Base-by-base conservation (phyloP, 2,329 filamentous ascomycete species). In the Canariomyces notabilis region DNA sequence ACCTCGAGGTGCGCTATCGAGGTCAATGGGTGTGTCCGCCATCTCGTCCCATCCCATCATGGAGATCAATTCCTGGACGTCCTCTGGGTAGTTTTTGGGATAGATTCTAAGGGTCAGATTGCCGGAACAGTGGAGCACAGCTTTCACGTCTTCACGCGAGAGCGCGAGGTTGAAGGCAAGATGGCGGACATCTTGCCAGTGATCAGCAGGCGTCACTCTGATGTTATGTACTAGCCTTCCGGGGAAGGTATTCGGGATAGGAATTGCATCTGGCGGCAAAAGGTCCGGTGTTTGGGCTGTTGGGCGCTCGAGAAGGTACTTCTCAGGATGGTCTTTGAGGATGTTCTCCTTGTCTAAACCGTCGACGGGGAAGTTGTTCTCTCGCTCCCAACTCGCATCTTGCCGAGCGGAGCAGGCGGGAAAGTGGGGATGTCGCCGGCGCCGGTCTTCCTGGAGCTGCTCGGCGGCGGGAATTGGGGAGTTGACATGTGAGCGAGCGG, bases 111-210 rank as follows among this genome's bases (percentile, higher is more conserved):
- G 70, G 19, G 87, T 84, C 57, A 95, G 87, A 5, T 91, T 90
- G 0, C 93, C 89, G 0, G 83, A 37, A 64, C 69, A 62, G 68
- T 64, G 2, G 60, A 54, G 37, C 59, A 64, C 42, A 2, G 56
- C 52, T 2, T 58, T 4, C 11, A 22, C 21, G 15, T 18, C 6
- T 2, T 23, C 21, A 18, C 15, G 51, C 44, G 5, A 51, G 37
- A 49, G 40, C 4, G 23, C 9, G 62, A 80, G 57, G 7, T 70
- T 72, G 12, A 97, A 72, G 1, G 72, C 75, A n/a, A 96, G 67
- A 42, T 87, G 79, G 0, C 93, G 85, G 36, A 97, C 91, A 68
- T 98, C 93, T 69, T 98, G 93, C 83, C 89, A 96, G 67, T 98
- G 93, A 1, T 72, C 70, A 1, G 64, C 39, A 0, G 90, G 82